Base-by-base conservation (phyloP, 2,329 filamentous ascomycete species). In the Cryphonectria japonica region DNA sequence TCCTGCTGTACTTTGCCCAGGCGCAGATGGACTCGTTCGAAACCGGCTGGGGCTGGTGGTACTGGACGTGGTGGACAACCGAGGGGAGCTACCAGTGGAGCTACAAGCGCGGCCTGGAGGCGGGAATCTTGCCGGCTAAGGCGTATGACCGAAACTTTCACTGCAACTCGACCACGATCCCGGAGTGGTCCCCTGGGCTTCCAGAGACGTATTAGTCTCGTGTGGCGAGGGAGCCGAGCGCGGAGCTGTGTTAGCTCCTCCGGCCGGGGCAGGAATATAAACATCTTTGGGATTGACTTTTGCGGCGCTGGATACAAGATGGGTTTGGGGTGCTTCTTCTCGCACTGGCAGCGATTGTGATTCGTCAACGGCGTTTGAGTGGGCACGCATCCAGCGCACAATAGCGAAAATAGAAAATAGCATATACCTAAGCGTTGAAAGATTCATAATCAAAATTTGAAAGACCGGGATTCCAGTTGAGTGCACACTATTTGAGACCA, bases 1-100 rank as follows among this genome's bases (percentile, higher is more conserved):
- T 95, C 82, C 84, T 99, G 73, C 88, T 89, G 74, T 93, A 93
- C 82, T 98, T 98, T 82, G 96, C 96, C 7, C 92, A 97, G 82
- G 96, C 95, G 68, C 96, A 99, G 83, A 99, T 99, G 93, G 87
- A 91, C 76, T 93, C 91, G 71, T 99, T 98, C 78, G 95, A 98
- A 81, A 90, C 91, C 74, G 94, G 93, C 7, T 96, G 93, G 91
- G 96, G 96, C 65, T 99, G 96, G 96, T 98, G 97, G 83, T 99
- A 99, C 83, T 99, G 96, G 96, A 98, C 95, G 46, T 97, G 72
- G 72, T 72, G 70, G 70, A 73, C 70, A 16, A 67, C 67, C 61
- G 68, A 73, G 72, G 86, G 82, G 74, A 91, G 92, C 65, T 85
- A 90, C 72, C 94, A 98, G 82, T 99, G 96, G 96, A 97, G 94